A percentile compares a stretch with the other conserved stretches of the same genome.
phyloP scores from a whole-genome alignment of 2,329 filamentous ascomycete species.

The Aspergillus cejpii region DNA sequence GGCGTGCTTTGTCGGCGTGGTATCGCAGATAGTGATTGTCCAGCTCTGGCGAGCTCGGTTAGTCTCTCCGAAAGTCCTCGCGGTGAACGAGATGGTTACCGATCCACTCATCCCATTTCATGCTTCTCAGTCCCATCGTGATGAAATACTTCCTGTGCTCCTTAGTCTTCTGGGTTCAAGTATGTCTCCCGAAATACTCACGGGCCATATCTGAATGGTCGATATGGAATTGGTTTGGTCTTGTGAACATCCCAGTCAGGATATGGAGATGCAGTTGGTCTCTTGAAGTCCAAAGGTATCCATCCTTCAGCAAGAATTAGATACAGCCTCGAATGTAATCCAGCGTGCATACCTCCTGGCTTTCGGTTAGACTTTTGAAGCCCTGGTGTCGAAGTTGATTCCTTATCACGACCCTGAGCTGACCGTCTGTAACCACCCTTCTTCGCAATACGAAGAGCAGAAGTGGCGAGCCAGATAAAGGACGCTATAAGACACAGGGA shows the following conservation, averaged over 20 bases:
- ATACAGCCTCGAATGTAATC: neutral
- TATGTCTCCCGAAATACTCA: constrained; percentile 23
- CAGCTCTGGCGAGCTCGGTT: constrained; percentile 50
- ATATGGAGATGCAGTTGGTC: constrained; percentile 56
- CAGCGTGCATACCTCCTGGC: constrained; percentile 41
- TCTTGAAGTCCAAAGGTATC: constrained; percentile 52
- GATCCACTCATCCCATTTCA: constrained; percentile 70
- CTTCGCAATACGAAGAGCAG: constrained; percentile 26
- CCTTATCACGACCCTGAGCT: constrained; percentile 45
- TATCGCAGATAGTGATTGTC: constrained; percentile 71
- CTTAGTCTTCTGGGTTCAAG: neutral
- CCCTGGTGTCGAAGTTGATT: constrained; percentile 21
- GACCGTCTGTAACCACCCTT: constrained; percentile 14
- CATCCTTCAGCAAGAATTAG: constrained; percentile 41
- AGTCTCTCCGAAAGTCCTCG: neutral
- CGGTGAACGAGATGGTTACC: constrained; percentile 21
- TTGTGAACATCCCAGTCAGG: constrained; percentile 60
- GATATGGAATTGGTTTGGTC: constrained; percentile 70
- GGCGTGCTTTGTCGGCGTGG: constrained; percentile 62
- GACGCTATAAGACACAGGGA: constrained; percentile 31
- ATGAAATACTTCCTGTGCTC: constrained; percentile 56
- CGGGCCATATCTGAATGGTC: constrained; percentile 70
- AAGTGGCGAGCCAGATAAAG: constrained; percentile 26
- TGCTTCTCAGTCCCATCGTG: constrained; percentile 67
- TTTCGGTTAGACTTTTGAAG: constrained; percentile 35